Base-by-base conservation (phyloP, 2,329 filamentous ascomycete species). In the Fusarium nisikadoi region DNA sequence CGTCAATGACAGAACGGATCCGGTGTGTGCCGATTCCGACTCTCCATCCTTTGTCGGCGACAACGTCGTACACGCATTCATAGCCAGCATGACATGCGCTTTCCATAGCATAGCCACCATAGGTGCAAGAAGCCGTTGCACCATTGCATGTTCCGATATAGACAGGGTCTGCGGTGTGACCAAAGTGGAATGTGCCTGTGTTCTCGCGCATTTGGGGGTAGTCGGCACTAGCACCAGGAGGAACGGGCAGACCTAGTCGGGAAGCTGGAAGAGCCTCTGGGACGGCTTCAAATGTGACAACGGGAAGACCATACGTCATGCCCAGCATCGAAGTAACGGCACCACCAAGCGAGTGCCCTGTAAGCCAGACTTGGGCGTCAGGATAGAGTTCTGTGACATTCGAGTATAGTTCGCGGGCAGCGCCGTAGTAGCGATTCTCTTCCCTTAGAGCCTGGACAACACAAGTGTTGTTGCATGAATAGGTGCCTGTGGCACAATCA, bases 111-210 rank as follows among this genome's bases (percentile, higher is more conserved):
- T 98, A 99, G 0, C 96, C 96, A 4, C 91, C 95, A 77, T 97
- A 91, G 1, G 95, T 96, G 81, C 96, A 98, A 16, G 92, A 91
- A 6, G 95, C 95, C 5, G 93, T 94, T 6, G 93, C 94, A 36
- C 93, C 93, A 77, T 97, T 98, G 83, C 96, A 98, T 2, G 92
- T 93, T 36, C 96, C 96, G 84, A 98, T 95, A 78, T 92, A 99
- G 38, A 99, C 91, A 0, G 96, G 96, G 81, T 99, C 96, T 2
- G 96, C 96, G 0, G 94, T 98, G 78, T 98, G 95, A 8, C 96
- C 96, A 79, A 98, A 95, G 81, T 99, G 96, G 78, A 91, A 97
- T 1, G 93, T 87, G 17, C 94, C 95, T 0, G 94, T 97, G 76
- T 90, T 88, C 65, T 89, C 83, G 45, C 94, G 87, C 41, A 88